phyloP scores from a whole-genome alignment of 2,329 filamentous ascomycete genomes.

The Calonectria hawksworthii region DNA sequence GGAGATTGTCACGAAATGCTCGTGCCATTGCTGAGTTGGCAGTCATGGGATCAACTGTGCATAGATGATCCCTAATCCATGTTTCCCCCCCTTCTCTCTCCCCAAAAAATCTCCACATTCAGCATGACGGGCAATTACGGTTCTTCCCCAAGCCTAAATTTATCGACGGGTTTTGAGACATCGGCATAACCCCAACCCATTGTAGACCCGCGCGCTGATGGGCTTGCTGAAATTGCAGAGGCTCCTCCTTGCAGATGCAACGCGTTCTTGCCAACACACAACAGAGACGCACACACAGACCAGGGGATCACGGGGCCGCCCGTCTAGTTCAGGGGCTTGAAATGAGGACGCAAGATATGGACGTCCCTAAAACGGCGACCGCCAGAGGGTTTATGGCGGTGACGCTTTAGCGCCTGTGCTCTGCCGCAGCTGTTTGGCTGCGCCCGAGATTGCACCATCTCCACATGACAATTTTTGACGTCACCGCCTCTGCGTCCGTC shows the following conservation, averaged over 20 bases:
- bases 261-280: not conserved
- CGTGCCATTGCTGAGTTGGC: conserved; percentile 18
- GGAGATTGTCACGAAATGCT: conserved; percentile 16
- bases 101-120: not conserved
- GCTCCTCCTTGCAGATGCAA: conserved; percentile 6
- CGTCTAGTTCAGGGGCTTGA: conserved; percentile 27
- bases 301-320: conserved; percentile 1
- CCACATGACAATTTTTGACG: conserved; percentile 42
- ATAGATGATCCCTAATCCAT: conserved; percentile 15
- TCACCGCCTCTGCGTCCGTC: conserved; percentile 32
- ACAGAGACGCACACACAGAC: not conserved
- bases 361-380: conserved; percentile 17
- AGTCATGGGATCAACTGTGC: conserved; percentile 1
- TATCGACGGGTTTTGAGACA: not conserved
- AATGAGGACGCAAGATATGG: conserved; percentile 16
- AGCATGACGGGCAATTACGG: conserved; percentile 18
- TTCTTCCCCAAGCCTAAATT: conserved; percentile 10
- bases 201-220: not conserved
- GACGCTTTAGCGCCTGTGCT: conserved; percentile 15
- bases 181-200: conserved; percentile 16
- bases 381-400: conserved; percentile 17
- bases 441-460: conserved; percentile 39
- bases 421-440: conserved; percentile 21
- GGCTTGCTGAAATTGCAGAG: conserved; percentile 1
- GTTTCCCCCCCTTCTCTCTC: not conserved